A percentile compares a stretch with the other conserved stretches of the same genome.
These are phyloP conservation scores for Sporothrix luriei DNA, from an alignment of 2,329 filamentous ascomycete genomes.

Conservation along the genomic window DNA sequence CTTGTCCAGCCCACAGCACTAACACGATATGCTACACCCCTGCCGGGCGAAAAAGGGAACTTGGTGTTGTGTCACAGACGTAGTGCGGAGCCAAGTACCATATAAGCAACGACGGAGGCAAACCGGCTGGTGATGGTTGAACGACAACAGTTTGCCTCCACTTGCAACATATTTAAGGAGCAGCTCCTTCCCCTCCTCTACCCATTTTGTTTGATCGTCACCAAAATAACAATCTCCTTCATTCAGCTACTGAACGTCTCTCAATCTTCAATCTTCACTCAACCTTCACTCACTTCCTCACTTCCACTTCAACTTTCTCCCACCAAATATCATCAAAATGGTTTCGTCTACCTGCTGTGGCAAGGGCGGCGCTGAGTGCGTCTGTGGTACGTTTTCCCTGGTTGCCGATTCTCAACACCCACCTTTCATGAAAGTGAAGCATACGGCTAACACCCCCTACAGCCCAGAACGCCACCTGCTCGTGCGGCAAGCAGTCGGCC, in stretches of 20 bases:
- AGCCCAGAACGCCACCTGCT: slow-evolving; percentile 73
- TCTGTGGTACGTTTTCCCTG: slow-evolving; percentile 55
- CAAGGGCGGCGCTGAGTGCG: slow-evolving; percentile 55
- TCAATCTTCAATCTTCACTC: not conserved
- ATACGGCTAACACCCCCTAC: slow-evolving; percentile 32
- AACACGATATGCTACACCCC: not conserved
- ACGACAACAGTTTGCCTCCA: not conserved
- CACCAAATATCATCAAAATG: slow-evolving; percentile 30
- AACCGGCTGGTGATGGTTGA: not conserved
- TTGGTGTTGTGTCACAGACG: slow-evolving; percentile 18
- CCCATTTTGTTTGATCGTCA: not conserved
- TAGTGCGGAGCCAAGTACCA: not conserved
- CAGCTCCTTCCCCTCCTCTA: not conserved
- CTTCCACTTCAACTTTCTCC: not conserved
- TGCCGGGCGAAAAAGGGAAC: not conserved
- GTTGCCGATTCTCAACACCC: not conserved
- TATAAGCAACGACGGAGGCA: too few relatives aligned
- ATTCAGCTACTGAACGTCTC: not conserved
- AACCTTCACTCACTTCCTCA: not conserved
- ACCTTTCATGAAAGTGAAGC: not conserved
- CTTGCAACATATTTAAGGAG: slow-evolving; percentile 13
- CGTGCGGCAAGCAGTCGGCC: slow-evolving; percentile 84
- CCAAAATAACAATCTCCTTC: not conserved
- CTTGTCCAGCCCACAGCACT: not conserved
- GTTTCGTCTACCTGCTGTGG: slow-evolving; percentile 58